Percentiles rank a stretch among this genome's conserved stretches.
Conservation (phyloP, 2,329 filamentous ascomycete genomes). For the Byssochlamys sp. region DNA sequence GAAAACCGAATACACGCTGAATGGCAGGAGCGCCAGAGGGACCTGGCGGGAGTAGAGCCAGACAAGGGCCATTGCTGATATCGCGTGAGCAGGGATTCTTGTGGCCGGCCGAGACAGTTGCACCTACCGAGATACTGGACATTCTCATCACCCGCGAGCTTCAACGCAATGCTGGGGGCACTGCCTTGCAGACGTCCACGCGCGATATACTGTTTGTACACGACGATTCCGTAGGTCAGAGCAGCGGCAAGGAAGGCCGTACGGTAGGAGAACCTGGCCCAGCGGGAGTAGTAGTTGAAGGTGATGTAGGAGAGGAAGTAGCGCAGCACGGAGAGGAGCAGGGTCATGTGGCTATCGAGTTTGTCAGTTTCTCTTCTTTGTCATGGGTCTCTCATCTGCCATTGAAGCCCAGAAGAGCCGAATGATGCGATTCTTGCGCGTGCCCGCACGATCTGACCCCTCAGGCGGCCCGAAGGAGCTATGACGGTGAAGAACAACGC, state of each 20-base stretch:
- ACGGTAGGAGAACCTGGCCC: slow-evolving; percentile 78
- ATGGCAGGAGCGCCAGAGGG: slow-evolving; percentile 81
- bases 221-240: slow-evolving; percentile 90
- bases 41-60: slow-evolving; percentile 91
- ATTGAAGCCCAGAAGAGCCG: slow-evolving; percentile 2
- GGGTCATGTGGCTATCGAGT: slow-evolving; percentile 63
- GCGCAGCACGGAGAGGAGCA: slow-evolving; percentile 72
- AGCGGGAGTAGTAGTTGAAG: slow-evolving; percentile 72
- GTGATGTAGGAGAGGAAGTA: slow-evolving; percentile 79
- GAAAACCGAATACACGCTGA: slow-evolving; percentile 95
- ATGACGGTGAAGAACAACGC: slow-evolving; percentile 9
- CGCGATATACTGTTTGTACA: slow-evolving; percentile 92
- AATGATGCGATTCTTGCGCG: not conserved
- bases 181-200: slow-evolving; percentile 64
- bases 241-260: slow-evolving; percentile 81
- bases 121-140: slow-evolving; percentile 86
- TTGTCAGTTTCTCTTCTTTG: slow-evolving; percentile 12
- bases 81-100: slow-evolving; percentile 2
- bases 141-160: slow-evolving; percentile 79
- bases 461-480: not conserved
- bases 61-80: slow-evolving; percentile 75
- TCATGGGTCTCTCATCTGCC: not conserved
- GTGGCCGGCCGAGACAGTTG: not conserved
- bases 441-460: not conserved
- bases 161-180: slow-evolving; percentile 52